Percentiles rank a stretch among this genome's conserved stretches.
Evolutionary conservation across 2,329 filamentous ascomycete species (phyloP).

Genomic region (Ophiostoma sp.): DNA sequence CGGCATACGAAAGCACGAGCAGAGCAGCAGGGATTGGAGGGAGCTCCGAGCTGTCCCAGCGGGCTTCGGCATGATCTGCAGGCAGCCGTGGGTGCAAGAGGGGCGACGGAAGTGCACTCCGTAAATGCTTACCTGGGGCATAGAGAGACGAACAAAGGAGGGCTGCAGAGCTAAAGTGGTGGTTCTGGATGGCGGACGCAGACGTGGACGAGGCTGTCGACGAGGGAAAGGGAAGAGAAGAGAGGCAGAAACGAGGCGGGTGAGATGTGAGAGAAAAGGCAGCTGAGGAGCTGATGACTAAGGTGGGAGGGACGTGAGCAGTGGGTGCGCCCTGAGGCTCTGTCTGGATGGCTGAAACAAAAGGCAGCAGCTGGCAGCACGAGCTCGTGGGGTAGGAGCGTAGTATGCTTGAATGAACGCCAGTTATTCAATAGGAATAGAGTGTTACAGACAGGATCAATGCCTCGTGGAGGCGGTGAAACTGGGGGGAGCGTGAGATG

Average conservation of each 20-base stretch:
- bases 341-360: neutral
- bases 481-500: neutral
- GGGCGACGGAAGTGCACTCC: neutral
- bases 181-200: neutral
- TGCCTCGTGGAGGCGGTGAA: neutral
- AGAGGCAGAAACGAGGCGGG: neutral
- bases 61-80: conserved; percentile 17
- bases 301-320: conserved; percentile 9
- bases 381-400: conserved; percentile 2
- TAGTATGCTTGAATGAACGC: neutral
- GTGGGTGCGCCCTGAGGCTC: conserved; percentile 11
- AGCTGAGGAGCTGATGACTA: conserved; percentile 13
- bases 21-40: neutral
- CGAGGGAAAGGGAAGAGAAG: neutral
- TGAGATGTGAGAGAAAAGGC: conserved; percentile 10
- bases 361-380: neutral
- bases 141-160: neutral
- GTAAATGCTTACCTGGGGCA: conserved; percentile 3
- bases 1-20: too few relatives aligned
- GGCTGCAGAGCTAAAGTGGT: too few relatives aligned
- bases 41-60: neutral
- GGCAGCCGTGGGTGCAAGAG: neutral
- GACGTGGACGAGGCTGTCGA: neutral
- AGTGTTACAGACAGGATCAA: neutral
- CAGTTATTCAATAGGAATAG: too few relatives aligned